Evolutionary conservation across 805 yeast species (phyloP).

Genomic region (Lachancea waltii): DNA sequence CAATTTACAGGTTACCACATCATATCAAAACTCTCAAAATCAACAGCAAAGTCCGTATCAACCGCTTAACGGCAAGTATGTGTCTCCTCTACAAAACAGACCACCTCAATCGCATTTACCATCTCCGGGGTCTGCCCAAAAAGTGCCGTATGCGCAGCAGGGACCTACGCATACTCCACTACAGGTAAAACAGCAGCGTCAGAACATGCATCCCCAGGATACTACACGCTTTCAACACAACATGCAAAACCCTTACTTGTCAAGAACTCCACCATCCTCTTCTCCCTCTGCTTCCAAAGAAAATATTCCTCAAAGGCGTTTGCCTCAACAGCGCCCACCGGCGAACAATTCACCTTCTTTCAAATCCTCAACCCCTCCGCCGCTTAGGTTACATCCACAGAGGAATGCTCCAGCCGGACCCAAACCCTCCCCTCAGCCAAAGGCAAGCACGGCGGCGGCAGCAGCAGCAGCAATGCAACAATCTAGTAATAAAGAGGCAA

Average conservation of each 20-base stretch:
- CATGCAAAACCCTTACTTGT: constrained; percentile 8
- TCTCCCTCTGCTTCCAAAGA: constrained; percentile 4
- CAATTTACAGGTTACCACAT: constrained; percentile 9
- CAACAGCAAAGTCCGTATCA: constrained; percentile 1
- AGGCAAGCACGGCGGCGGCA: constrained; percentile 14
- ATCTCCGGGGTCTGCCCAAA: constrained; percentile 4
- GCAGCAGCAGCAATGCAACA: constrained; percentile 18
- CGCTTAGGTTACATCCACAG: constrained; percentile 21
- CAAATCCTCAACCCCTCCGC: constrained; percentile 11
- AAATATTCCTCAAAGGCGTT: constrained; percentile 9
- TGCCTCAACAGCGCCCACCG: constrained; percentile 21
- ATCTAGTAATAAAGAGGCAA: constrained; percentile 5
- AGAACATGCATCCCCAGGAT: constrained; percentile 6
- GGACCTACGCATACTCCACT: neutral
- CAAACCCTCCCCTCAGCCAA: constrained; percentile 14
- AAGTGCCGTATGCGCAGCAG: constrained; percentile 6
- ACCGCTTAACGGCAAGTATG: neutral
- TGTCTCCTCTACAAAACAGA: constrained; percentile 2
- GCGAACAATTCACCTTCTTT: constrained; percentile 2
- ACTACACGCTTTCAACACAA: constrained; percentile 6
- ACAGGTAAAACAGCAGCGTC: constrained; percentile 9
- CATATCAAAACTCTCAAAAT: constrained; percentile 2
- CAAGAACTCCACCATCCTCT: constrained; percentile 12
- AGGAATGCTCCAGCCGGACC: constrained; percentile 6
- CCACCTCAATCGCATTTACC: constrained; percentile 9